A percentile compares a stretch with the other conserved stretches of the same genome.
phyloP scores from a whole-genome alignment of 2,329 filamentous ascomycete species.

The Niveomyces coronatus region DNA sequence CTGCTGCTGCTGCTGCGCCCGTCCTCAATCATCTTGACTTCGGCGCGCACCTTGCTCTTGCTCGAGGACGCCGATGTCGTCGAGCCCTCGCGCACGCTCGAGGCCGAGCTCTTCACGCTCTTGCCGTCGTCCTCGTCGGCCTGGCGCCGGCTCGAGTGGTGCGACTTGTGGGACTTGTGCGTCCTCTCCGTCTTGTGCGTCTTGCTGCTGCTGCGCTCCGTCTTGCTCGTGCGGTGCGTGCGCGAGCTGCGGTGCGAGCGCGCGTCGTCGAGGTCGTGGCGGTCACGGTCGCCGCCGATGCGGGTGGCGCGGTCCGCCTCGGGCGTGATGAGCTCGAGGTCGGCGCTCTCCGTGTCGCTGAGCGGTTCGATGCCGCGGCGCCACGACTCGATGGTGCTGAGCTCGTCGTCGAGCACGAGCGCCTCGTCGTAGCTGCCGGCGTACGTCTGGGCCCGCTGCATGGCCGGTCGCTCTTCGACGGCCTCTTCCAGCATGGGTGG shows the following conservation, averaged over 20 bases:
- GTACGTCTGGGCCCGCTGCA: conserved; percentile 19
- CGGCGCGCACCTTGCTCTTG: conserved; percentile 22
- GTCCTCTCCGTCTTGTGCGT: conserved; percentile 21
- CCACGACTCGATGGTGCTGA: conserved; percentile 50
- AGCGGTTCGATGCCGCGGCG: conserved; percentile 42
- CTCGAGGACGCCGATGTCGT: conserved; percentile 16
- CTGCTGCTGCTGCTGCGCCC: conserved; percentile 16
- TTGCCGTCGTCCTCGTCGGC: conserved; percentile 13
- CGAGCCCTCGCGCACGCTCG: conserved; percentile 25
- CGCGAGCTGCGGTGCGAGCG: conserved; percentile 14
- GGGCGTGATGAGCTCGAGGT: conserved; percentile 48
- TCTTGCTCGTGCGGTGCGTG: conserved; percentile 19
- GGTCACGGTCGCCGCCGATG: conserved; percentile 24
- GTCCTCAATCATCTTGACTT: conserved; percentile 27
- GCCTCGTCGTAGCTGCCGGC: conserved; percentile 40
- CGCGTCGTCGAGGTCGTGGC: conserved; percentile 13
- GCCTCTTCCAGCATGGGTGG: conserved; percentile 11
- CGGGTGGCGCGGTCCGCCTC: conserved; percentile 38
- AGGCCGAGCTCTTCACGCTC: conserved; percentile 13
- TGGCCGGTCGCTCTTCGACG: conserved; percentile 17
- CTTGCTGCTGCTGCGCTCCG: conserved; percentile 18
- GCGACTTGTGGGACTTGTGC: conserved; percentile 16
- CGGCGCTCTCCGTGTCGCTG: conserved; percentile 36
- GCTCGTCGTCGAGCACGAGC: conserved; percentile 45
- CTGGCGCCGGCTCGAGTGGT: conserved; percentile 15